Conservation (phyloP, 1,139 yeast species). For the Suhomyces guaymorum region DNA sequence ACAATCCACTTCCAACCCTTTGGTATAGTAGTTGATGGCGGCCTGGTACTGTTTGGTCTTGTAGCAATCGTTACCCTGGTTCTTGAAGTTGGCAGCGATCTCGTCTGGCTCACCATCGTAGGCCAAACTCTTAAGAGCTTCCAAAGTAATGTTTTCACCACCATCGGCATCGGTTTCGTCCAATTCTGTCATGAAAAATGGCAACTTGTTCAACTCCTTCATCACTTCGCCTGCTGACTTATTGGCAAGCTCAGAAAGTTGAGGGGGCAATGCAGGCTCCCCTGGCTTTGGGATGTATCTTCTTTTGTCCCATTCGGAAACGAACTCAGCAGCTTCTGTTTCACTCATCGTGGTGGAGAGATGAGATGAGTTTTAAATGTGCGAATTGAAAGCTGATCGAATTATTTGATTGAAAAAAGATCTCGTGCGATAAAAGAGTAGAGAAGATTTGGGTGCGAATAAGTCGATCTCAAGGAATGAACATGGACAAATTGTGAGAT, state of each 20-base stretch:
- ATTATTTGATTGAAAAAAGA: too few relatives aligned
- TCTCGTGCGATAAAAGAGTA: too few relatives aligned
- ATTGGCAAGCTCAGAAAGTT: slow-evolving; percentile 63
- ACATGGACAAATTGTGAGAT: too few relatives aligned
- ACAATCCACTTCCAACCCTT: slow-evolving; percentile 74
- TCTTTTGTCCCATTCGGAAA: slow-evolving; percentile 55
- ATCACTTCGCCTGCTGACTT: slow-evolving; percentile 77
- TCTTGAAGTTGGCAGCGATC: slow-evolving; percentile 83
- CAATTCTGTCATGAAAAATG: slow-evolving; percentile 90
- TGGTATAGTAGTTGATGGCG: slow-evolving; percentile 77
- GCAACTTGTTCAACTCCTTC: slow-evolving; percentile 77
- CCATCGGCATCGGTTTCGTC: slow-evolving; percentile 78
- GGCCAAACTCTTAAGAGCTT: slow-evolving; percentile 88
- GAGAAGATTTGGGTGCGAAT: too few relatives aligned
- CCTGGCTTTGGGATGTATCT: slow-evolving; percentile 72
- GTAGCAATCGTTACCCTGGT: slow-evolving; percentile 89
- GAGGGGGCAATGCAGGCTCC: slow-evolving; percentile 83
- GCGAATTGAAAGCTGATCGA: too few relatives aligned
- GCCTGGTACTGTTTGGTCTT: slow-evolving; percentile 66
- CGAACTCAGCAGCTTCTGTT: slow-evolving; percentile 15
- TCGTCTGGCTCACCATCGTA: slow-evolving; percentile 97
- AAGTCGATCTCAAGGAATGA: too few relatives aligned
- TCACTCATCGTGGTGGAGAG: slow-evolving; percentile 12
- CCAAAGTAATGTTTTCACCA: slow-evolving; percentile 73
- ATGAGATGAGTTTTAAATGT: slow-evolving; percentile 4